These are phyloP conservation scores for Rhipidocladum racemiflorum DNA, from an alignment of 176 grass and related monocot genomes.

Conservation along the genomic window DNA sequence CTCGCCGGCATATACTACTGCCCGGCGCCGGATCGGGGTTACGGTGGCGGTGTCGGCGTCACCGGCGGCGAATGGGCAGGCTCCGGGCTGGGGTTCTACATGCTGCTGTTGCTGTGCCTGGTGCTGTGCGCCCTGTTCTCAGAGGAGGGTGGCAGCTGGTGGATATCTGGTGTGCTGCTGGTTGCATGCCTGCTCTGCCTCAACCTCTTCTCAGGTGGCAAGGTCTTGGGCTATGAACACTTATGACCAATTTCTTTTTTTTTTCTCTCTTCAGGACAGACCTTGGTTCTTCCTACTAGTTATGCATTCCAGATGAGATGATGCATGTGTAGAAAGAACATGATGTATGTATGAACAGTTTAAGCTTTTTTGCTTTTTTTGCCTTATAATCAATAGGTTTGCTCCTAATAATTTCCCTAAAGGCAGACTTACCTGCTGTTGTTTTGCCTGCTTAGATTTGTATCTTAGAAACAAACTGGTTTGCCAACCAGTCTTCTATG, in stretches of 20 bases:
- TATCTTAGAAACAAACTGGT: not conserved
- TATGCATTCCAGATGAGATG: not conserved
- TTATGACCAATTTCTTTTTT: not conserved
- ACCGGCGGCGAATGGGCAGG: slow-evolving; percentile 5
- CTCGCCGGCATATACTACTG: slow-evolving; percentile 54
- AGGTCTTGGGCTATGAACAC: slow-evolving; percentile 38
- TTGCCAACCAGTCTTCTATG: not conserved
- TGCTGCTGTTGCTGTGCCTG: slow-evolving; percentile 60
- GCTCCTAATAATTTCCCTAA: not conserved
- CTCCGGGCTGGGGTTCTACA: slow-evolving; percentile 56
- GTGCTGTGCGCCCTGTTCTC: slow-evolving; percentile 50
- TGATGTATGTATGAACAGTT: not conserved
- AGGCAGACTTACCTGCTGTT: not conserved
- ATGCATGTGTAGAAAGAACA: not conserved
- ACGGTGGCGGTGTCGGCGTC: not conserved
- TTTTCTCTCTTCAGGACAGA: not conserved
- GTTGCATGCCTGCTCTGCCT: slow-evolving; percentile 53
- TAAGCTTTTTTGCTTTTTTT: not conserved
- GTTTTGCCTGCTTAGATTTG: not conserved
- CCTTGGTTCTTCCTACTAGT: not conserved
- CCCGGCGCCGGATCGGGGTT: slow-evolving; percentile 10
- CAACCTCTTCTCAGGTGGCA: slow-evolving; percentile 53
- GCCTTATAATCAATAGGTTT: not conserved
- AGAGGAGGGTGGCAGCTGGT: slow-evolving; percentile 52
- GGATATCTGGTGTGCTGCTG: slow-evolving; percentile 53